Conservation (phyloP, 495 filamentous ascomycete species). For the Hypomontagnella monticulosa region DNA sequence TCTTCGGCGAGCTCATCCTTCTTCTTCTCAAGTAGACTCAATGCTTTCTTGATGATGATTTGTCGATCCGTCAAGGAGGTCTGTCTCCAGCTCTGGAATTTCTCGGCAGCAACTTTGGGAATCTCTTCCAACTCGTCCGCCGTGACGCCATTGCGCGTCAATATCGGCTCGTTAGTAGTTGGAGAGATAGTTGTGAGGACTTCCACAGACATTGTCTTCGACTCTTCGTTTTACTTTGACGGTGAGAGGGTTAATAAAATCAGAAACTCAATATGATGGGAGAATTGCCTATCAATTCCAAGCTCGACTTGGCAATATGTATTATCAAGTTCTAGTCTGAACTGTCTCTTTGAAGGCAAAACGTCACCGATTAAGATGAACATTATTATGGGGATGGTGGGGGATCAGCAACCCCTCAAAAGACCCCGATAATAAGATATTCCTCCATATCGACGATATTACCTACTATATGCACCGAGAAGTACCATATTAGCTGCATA, state of each 20-base stretch:
- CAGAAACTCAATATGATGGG: background rate
- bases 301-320: background rate
- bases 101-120: constrained; percentile 70
- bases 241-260: background rate
- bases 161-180: constrained; percentile 78
- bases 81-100: constrained; percentile 75
- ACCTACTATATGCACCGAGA: no score
- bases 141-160: constrained; percentile 77
- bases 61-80: constrained; percentile 74
- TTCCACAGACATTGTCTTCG: constrained; percentile 75
- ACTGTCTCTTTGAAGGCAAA: background rate
- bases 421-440: constrained; percentile 3
- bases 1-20: constrained; percentile 85
- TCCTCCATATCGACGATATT: no score
- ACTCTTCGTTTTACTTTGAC: constrained; percentile 1
- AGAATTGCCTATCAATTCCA: background rate
- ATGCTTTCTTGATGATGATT: constrained; percentile 77
- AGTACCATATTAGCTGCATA: no score
- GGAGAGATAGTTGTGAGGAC: constrained; percentile 89
- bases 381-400: constrained; percentile 10
- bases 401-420: constrained; percentile 40
- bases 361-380: constrained; percentile 36
- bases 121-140: constrained; percentile 71
- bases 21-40: constrained; percentile 71
- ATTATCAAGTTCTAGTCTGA: constrained; percentile 1